Base-by-base conservation (phyloP, 257 asterid species). In the Craterostigma plantagineum region DNA sequence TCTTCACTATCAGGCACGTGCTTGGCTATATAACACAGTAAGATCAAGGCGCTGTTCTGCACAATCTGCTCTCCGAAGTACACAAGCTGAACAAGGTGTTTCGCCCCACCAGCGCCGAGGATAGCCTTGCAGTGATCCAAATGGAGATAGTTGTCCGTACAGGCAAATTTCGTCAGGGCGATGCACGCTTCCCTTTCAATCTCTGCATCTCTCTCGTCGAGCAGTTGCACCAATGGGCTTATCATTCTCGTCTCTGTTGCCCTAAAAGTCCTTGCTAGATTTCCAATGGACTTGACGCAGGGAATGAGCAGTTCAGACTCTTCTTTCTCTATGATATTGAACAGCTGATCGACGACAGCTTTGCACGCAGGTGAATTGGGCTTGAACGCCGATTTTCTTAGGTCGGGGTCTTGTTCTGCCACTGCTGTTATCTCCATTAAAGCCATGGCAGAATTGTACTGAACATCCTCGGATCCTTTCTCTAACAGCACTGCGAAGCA, bases 341-440 rank as follows among this genome's bases (percentile, higher is more conserved):
- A 63, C 14, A 79, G 58, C 40, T 79, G 80, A 45, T 79, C 87
- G 11, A 79, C 80, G 0, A 71, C 77, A 0, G 83, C 87, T 43
- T 75, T 75, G 64, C 92, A 75, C 34, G 87, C 87, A 0, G 73
- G 80, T 0, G 87, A 69, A 45, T 70, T 79, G 41, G 92, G 92
- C 58, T 72, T 75, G 64, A 79, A 79, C 0, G 87, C 87, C 0
- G 87, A 60, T 44, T 72, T 42, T 46, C 87, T 60, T 12, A 75
- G 52, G 12, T 79, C 92, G 2, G 83, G 53, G 6, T 79, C 83
- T 11, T 50, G 46, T 16, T 75, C 83, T 1, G 92, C 92, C 9
- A 75, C 77, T 0, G 87, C 73, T 0, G 92, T 75, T 43, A 79
- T 79, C 65, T 79, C 92, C 87, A 75, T 75, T 53, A 86, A 56